Conservation (phyloP, 2,329 filamentous ascomycete species). For the Xylariaceae sp. region DNA sequence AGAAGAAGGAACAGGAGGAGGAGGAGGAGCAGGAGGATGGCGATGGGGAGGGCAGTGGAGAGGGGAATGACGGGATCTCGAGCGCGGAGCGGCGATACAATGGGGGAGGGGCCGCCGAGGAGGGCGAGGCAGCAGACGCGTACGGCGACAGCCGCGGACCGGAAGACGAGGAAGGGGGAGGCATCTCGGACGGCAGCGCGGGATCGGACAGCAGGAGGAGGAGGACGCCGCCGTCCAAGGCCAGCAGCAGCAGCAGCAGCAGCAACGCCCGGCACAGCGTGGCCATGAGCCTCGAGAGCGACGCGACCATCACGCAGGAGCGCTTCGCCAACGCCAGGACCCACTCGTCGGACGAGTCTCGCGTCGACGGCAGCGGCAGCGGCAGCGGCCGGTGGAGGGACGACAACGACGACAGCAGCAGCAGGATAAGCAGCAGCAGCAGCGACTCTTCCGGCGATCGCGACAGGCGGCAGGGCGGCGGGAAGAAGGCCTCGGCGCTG, state of each 20-base stretch:
- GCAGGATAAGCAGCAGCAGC: constrained; percentile 7
- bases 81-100: background rate
- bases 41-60: constrained; percentile 15
- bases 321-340: too few species aligned
- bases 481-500: constrained; percentile 50
- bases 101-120: too few species aligned
- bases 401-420: background rate
- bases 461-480: background rate
- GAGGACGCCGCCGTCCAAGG: too few species aligned
- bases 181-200: background rate
- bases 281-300: constrained; percentile 62
- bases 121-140: too few species aligned
- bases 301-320: constrained; percentile 67
- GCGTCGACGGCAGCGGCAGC: constrained; percentile 3
- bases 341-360: constrained; percentile 24
- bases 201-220: constrained; percentile 10
- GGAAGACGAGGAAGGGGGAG: constrained; percentile 5
- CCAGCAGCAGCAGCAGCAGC: constrained; percentile 25
- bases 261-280: constrained; percentile 47
- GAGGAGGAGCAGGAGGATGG: constrained; percentile 17
- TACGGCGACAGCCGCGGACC: too few species aligned
- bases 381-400: constrained; percentile 4
- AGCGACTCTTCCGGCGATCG: background rate
- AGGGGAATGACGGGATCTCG: constrained; percentile 3
- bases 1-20: constrained; percentile 15